A percentile compares a stretch with the other conserved stretches of the same genome.
Conservation (phyloP, 2,329 filamentous ascomycete species). For the Xylariales sp. region DNA sequence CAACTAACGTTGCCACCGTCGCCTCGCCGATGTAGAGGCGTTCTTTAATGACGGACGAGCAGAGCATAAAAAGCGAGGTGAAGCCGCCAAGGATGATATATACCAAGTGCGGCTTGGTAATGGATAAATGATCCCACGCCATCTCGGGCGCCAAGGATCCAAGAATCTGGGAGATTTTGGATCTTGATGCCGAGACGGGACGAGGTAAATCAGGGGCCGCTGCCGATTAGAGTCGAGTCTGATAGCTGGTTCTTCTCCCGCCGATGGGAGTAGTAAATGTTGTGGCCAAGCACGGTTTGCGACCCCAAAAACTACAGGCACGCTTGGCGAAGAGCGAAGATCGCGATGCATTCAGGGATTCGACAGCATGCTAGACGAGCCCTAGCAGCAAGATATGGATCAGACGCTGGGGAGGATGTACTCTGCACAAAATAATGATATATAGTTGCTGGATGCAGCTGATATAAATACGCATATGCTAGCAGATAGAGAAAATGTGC, state of each 20-base stretch:
- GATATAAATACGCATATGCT: constrained; percentile 5
- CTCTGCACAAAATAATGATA: not conserved
- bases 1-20: constrained; percentile 88
- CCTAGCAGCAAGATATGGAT: constrained; percentile 7
- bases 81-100: constrained; percentile 99
- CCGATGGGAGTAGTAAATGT: constrained; percentile 35
- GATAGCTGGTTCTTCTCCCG: constrained; percentile 38
- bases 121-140: constrained; percentile 83
- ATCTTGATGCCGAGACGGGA: constrained; percentile 24
- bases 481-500: not conserved
- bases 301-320: constrained; percentile 45
- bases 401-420: not conserved
- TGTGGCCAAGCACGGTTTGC: constrained; percentile 41
- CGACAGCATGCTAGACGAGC: constrained; percentile 42
- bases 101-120: constrained; percentile 96
- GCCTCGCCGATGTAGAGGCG: constrained; percentile 98
- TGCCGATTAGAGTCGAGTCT: constrained; percentile 44
- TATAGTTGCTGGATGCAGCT: not conserved
- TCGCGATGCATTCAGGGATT: constrained; percentile 51
- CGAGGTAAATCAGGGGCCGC: constrained; percentile 39
- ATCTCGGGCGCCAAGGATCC: constrained; percentile 57
- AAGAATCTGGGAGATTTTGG: constrained; percentile 3
- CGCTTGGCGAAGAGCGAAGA: constrained; percentile 40
- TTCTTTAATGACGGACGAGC: constrained; percentile 98
- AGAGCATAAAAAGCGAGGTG: constrained; percentile 97